phyloP scores from a whole-genome alignment of 352 stramenopile genomes.

The Globisporangium rhizosaccharum region DNA sequence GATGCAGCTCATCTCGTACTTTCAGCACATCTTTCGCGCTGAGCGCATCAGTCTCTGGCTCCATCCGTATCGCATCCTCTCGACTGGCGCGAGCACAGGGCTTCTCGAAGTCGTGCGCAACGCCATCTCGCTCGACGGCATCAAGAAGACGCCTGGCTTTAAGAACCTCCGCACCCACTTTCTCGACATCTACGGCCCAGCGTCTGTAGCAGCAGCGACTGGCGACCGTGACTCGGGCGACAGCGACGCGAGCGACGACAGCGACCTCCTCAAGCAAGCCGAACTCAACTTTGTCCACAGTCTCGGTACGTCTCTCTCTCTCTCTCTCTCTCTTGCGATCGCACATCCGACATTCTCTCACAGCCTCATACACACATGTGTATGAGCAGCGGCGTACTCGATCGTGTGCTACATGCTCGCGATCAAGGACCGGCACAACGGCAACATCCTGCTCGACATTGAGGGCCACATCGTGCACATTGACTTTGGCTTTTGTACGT shows the following conservation, averaged over 20 bases:
- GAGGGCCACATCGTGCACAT: constrained; percentile 98
- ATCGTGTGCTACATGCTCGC: constrained; percentile 97
- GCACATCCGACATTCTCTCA: not conserved
- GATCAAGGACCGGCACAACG: constrained; percentile 99
- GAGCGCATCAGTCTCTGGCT: constrained; percentile 90
- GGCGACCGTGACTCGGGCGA: constrained; percentile 13
- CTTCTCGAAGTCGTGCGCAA: constrained; percentile 96
- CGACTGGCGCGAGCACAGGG: constrained; percentile 91
- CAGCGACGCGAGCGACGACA: constrained; percentile 7
- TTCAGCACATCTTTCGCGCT: constrained; percentile 91
- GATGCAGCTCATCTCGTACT: constrained; percentile 96
- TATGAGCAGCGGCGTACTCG: constrained; percentile 92
- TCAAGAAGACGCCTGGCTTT: constrained; percentile 90
- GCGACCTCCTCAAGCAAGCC: constrained; percentile 50
- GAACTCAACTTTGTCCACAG: constrained; percentile 83
- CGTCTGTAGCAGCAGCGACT: constrained; percentile 31
- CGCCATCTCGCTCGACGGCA: constrained; percentile 94
- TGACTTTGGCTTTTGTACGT: constrained; percentile 97
- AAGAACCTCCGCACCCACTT: constrained; percentile 91
- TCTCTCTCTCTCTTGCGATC: constrained; percentile 28
- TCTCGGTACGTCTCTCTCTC: constrained; percentile 54
- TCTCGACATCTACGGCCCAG: constrained; percentile 86
- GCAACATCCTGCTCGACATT: constrained; percentile 98
- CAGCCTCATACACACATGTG: constrained; percentile 1
- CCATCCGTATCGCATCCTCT: constrained; percentile 94